Percentiles rank a stretch among this genome's conserved stretches.
These are phyloP conservation scores for Pulveroboletus sp. DNA, from an alignment of 768 basidiomycete species.

Conservation along the genomic window DNA sequence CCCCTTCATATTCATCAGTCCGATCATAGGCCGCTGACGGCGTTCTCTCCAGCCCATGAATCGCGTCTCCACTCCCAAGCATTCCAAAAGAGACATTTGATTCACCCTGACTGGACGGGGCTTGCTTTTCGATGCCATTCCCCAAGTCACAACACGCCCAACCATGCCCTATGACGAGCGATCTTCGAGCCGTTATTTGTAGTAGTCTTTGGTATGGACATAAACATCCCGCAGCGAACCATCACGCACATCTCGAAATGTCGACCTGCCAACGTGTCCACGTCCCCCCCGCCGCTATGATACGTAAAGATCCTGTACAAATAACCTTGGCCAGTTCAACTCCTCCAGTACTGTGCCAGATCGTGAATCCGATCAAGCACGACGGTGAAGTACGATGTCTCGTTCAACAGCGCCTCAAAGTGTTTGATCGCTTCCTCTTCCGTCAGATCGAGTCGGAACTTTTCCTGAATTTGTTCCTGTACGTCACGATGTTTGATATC, in stretches of 20 bases:
- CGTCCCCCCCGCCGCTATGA: neutral
- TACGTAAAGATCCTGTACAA: conserved; percentile 4
- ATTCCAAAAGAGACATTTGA: neutral
- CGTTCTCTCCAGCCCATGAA: neutral
- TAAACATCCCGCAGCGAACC: neutral
- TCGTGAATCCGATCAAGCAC: conserved; percentile 94
- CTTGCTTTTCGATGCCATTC: neutral
- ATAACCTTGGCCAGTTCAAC: conserved; percentile 34
- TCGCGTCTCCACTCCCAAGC: neutral
- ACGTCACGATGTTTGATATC: conserved; percentile 93
- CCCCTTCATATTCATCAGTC: too few relatives aligned
- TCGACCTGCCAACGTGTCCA: neutral
- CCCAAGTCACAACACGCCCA: neutral
- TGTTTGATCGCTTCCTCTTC: conserved; percentile 98
- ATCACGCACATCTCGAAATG: neutral
- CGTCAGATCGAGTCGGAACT: conserved; percentile 89
- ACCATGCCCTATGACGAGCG: neutral
- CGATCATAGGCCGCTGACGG: neutral
- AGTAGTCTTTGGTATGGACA: neutral
- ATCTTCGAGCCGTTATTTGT: neutral
- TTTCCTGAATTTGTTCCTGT: conserved; percentile 89
- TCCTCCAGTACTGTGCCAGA: conserved; percentile 85
- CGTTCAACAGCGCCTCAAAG: conserved; percentile 89
- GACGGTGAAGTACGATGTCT: conserved; percentile 90
- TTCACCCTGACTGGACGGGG: neutral